Conservation (phyloP, 2,329 filamentous ascomycete species). For the Podosphaera fusca region DNA sequence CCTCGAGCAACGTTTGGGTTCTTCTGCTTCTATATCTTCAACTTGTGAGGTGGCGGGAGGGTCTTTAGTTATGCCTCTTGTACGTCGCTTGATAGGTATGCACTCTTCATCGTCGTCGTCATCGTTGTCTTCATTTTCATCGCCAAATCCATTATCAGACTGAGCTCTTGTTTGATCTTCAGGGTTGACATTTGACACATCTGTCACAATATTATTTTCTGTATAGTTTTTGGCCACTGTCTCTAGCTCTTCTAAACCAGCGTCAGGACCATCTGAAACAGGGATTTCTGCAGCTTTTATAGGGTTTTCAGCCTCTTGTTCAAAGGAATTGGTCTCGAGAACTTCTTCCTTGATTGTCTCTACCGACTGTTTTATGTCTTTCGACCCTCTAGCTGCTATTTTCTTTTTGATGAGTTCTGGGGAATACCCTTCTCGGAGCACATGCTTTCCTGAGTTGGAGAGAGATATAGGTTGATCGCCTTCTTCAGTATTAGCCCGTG, state of each 20-base stretch:
- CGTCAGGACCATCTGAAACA: constrained; percentile 12
- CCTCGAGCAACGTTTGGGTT: constrained; percentile 10
- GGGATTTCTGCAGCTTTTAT: constrained; percentile 10
- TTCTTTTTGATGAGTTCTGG: constrained; percentile 24
- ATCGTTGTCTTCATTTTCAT: constrained; percentile 4
- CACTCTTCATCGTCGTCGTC: constrained; percentile 16
- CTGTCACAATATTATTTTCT: background rate
- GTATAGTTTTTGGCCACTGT: constrained; percentile 2
- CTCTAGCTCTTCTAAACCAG: constrained; percentile 4
- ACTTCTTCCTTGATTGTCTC: constrained; percentile 16
- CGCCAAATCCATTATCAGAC: constrained; percentile 1
- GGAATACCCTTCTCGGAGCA: constrained; percentile 26
- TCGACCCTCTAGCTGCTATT: constrained; percentile 13
- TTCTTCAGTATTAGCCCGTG: constrained; percentile 21
- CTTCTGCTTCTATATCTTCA: constrained; percentile 22
- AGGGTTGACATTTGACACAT: background rate
- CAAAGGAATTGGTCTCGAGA: constrained; percentile 15
- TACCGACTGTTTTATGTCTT: constrained; percentile 13
- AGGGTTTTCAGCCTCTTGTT: constrained; percentile 9
- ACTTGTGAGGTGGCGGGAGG: constrained; percentile 15
- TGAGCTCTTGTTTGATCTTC: background rate
- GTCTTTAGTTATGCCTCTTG: constrained; percentile 12
- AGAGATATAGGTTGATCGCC: constrained; percentile 33
- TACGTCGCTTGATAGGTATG: constrained; percentile 19
- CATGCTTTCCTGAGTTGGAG: constrained; percentile 36